Conservation (phyloP, 2,329 filamentous ascomycete species). For the Plenodomus tracheiphilus region DNA sequence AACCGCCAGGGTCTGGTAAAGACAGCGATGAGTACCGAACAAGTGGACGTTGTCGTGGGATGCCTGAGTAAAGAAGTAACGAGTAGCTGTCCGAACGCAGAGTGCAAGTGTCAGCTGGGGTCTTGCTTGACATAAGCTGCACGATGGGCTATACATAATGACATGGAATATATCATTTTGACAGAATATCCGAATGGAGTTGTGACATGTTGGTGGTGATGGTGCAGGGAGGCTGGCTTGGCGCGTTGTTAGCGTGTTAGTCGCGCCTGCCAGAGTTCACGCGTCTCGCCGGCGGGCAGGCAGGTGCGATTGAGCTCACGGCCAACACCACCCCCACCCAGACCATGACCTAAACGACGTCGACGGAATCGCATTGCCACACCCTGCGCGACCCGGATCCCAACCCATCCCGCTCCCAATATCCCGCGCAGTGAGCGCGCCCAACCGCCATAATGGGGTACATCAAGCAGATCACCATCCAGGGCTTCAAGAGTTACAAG, state of each 20-base stretch:
- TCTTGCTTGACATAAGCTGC: not conserved
- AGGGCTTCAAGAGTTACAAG: constrained; percentile 99
- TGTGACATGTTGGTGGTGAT: not conserved
- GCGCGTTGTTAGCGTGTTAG: not conserved
- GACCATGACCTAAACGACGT: not conserved
- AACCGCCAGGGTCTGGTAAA: not conserved
- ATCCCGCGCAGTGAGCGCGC: constrained; percentile 11
- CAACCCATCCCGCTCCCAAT: too few species aligned
- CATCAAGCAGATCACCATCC: constrained; percentile 99
- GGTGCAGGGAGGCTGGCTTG: not conserved
- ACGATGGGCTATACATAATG: not conserved
- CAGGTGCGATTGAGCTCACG: not conserved
- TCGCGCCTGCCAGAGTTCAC: not conserved
- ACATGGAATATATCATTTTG: not conserved
- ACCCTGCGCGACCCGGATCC: not conserved
- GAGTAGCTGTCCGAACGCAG: constrained; percentile 4
- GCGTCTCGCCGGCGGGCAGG: not conserved
- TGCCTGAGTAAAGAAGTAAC: constrained; percentile 4
- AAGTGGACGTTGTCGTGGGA: not conserved
- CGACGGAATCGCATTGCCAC: not conserved
- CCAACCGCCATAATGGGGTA: constrained; percentile 54
- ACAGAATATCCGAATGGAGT: too few species aligned
- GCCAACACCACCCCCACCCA: not conserved
- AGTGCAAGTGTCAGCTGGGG: constrained; percentile 5
- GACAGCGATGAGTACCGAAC: not conserved